Base-by-base conservation (phyloP, 2,329 filamentous ascomycete species). In the Cordyceps pruinosa region DNA sequence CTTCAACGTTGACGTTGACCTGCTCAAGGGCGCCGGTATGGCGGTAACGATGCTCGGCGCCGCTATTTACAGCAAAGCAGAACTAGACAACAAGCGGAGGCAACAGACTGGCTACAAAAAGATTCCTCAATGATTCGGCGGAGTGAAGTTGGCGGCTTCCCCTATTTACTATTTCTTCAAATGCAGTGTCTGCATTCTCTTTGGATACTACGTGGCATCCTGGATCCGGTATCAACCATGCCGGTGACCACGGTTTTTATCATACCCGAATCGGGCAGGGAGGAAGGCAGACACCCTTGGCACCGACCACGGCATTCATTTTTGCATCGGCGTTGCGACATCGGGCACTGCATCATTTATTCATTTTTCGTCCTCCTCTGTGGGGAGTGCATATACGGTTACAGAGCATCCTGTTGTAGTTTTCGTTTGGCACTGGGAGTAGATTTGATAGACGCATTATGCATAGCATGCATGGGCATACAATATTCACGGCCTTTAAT, bases 1-100 rank as follows among this genome's bases (percentile, higher is more conserved):
- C 50, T 82, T 82, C 66, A 73, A 78, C 52, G 73, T 81, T 61
- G 69, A 70, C 26, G 72, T 82, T 28, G 77, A 76, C 62, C 67
- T 73, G 61, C 73, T 74, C 62, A 84, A 84, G 66, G 80, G 79
- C n/a, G 62, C 79, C 15, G 82, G 79, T 44, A 82, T 83, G 77
- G 62, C 70, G 23, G 71, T 83, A 25, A 81, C 81, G 7, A 73
- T 84, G 67, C 62, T 73, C 10, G 81, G 81, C 35, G 81, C 80
- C 9, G 80, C 74, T 13, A 79, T 78, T 67, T 84, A 84, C 71
- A 81, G 78, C 69, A 78, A 78, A 63, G 78, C 81, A 17, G 80
- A 83, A 68, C 69, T 83, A 37, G 74, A 79, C 63, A 74, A 74
- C 64, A 80, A 76, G 69, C 68, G 61, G 59, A 66, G 67, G 59